A percentile compares a stretch with the other conserved stretches of the same genome.
These are phyloP conservation scores for Beauveria asiatica DNA, from an alignment of 2,329 filamentous ascomycete species.

Conservation along the genomic window DNA sequence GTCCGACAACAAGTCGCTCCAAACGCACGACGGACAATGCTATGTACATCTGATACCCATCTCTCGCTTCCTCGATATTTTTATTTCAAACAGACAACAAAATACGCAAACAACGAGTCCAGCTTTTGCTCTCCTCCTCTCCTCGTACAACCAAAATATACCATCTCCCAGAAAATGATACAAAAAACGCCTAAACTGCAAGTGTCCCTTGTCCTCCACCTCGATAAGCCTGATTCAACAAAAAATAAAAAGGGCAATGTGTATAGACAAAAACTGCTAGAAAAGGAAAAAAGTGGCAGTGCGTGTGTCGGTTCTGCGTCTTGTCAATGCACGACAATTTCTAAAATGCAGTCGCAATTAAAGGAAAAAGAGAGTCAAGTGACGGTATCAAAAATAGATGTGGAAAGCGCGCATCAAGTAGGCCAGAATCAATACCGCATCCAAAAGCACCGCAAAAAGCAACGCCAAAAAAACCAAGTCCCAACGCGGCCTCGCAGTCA, in stretches of 20 bases:
- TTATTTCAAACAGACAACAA: not conserved
- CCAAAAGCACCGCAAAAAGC: not conserved
- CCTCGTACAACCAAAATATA: not conserved
- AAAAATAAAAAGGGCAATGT: not conserved
- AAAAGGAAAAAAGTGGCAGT: not conserved
- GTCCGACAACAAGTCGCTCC: slow-evolving; percentile 2
- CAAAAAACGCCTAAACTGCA: not conserved
- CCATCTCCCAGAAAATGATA: not conserved
- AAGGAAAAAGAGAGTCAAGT: not conserved
- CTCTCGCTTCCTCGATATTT: not conserved
- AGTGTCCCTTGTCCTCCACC: not conserved
- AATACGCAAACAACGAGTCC: not conserved
- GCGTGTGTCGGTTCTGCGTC: not conserved
- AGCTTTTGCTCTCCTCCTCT: not conserved
- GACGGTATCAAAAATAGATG: not conserved
- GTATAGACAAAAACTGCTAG: slow-evolving; percentile 1
- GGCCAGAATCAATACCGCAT: not conserved
- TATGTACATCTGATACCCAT: slow-evolving; percentile 11
- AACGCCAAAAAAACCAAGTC: not conserved
- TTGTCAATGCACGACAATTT: not conserved
- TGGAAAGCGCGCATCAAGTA: not conserved
- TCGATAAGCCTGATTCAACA: not conserved
- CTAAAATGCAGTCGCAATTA: slow-evolving; percentile 9
- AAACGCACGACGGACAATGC: not conserved
- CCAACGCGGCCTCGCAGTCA: not conserved